Base-by-base conservation (phyloP, 768 basidiomycete genomes). In the Russula ochroleuca region DNA sequence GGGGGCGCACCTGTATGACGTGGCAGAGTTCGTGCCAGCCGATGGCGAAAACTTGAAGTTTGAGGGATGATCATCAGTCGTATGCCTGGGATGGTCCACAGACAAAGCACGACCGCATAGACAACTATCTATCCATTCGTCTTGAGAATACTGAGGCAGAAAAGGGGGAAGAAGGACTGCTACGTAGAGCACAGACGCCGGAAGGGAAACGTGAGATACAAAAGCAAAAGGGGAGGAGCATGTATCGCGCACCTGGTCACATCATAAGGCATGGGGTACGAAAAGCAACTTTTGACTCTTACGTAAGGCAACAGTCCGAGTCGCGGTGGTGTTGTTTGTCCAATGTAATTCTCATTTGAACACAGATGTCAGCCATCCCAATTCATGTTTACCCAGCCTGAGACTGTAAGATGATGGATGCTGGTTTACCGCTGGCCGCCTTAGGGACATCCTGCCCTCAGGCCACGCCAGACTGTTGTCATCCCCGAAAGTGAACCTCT, bases 1-100 rank as follows among this genome's bases (percentile, higher is more conserved):
- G 31, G 33, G 78, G 59, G 45, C 21, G n/a, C 67, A 92, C 92
- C 43, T 85, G 83, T 54, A 81, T 78, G 70, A 92, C 86, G 73
- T 94, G 92, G 71, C 88, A 93, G 17, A 94, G 79, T 72, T 94
- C 92, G 70, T 94, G 92, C 83, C 85, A 91, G 48, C 91, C 92
- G 64, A 94, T 92, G 57, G 90, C 89, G 72, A 94, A 87, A n/a
- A n/a, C n/a, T n/a, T n/a, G n/a, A 14, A 94, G 78, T 73, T 94
- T 94, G 80, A 10, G 92, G 92, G 70, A 83, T 90, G 70, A 93
- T 92, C 75, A 90, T 71, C 70, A 85, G 83, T 51, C 92, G 80
- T 28, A 85, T 85, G 61, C 87, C 84, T 5, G 92, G 92, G 48
- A 93, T 88, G 74, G 87, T 89, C 92, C 92, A 94, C 67, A 92